phyloP scores from a whole-genome alignment of 116 monocot species.

The Cymodocea nodosa region DNA sequence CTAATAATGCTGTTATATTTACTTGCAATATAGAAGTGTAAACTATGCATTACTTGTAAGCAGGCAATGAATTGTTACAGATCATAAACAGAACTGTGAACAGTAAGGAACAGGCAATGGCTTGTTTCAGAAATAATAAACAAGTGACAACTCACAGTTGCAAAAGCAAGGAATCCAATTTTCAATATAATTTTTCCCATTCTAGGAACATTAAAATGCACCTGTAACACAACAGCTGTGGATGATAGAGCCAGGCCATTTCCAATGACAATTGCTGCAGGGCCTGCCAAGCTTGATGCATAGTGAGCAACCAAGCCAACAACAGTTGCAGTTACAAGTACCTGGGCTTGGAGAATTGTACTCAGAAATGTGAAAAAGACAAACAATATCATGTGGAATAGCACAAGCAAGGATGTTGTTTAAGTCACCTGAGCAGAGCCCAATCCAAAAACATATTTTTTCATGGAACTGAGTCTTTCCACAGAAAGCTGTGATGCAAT shows the following conservation, averaged over 20 bases:
- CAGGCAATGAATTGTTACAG: too few relatives aligned
- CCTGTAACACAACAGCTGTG: slow-evolving; percentile 92
- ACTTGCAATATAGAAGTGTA: too few relatives aligned
- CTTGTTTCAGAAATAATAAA: too few relatives aligned
- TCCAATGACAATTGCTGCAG: slow-evolving; percentile 90
- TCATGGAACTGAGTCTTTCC: slow-evolving; percentile 96
- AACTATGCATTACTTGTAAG: too few relatives aligned
- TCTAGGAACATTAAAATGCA: slow-evolving; percentile 5
- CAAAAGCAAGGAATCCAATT: too few relatives aligned
- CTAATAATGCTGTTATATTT: too few relatives aligned
- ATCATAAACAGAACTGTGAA: too few relatives aligned
- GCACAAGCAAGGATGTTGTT: slow-evolving; percentile 1
- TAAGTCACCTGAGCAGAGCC: slow-evolving; percentile 67
- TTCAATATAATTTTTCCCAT: too few relatives aligned
- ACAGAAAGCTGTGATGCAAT: slow-evolving; percentile 84
- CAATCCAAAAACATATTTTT: slow-evolving; percentile 93
- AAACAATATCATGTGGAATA: neutral
- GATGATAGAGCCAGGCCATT: slow-evolving; percentile 93
- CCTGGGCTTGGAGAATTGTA: slow-evolving; percentile 24
- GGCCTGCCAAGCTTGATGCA: slow-evolving; percentile 51
- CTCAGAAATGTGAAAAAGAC: neutral
- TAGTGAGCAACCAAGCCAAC: slow-evolving; percentile 66
- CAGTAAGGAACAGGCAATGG: too few relatives aligned
- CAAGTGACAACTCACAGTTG: too few relatives aligned
- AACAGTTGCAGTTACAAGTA: slow-evolving; percentile 61